A percentile compares a stretch with the other conserved stretches of the same genome.
Conservation (phyloP, 2,329 filamentous ascomycete genomes). For the Phaeosphaeria sp. region DNA sequence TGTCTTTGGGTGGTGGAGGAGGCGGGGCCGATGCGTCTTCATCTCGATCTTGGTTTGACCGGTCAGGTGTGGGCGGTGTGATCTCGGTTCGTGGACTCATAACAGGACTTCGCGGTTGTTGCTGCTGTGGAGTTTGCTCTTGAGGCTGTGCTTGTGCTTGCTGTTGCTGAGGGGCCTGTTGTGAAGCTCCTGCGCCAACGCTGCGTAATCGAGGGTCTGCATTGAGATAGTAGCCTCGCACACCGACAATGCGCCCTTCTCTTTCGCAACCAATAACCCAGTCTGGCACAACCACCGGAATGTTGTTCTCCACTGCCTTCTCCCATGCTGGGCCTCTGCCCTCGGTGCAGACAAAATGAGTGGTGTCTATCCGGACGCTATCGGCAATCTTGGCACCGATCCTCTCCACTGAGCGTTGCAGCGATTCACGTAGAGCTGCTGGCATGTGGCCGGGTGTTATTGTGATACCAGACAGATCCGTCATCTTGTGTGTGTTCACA, state of each 20-base stretch:
- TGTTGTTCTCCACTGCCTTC: slow-evolving; percentile 96
- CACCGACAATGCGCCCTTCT: slow-evolving; percentile 89
- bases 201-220: slow-evolving; percentile 73
- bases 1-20: slow-evolving; percentile 45
- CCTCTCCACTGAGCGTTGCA: slow-evolving; percentile 78
- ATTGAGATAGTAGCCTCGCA: slow-evolving; percentile 95
- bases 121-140: slow-evolving; percentile 21
- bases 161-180: slow-evolving; percentile 35
- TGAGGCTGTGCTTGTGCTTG: slow-evolving; percentile 21
- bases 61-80: slow-evolving; percentile 60
- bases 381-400: slow-evolving; percentile 94
- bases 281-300: slow-evolving; percentile 93
- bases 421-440: slow-evolving; percentile 71
- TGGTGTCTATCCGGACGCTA: slow-evolving; percentile 92
- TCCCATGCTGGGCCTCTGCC: slow-evolving; percentile 91
- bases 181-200: slow-evolving; percentile 49
- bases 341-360: slow-evolving; percentile 97
- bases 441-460: slow-evolving; percentile 90
- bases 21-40: slow-evolving; percentile 34
- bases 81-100: slow-evolving; percentile 57
- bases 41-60: slow-evolving; percentile 32
- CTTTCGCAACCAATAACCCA: slow-evolving; percentile 98
- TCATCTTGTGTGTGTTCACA: slow-evolving; percentile 98
- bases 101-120: slow-evolving; percentile 36
- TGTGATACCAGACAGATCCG: slow-evolving; percentile 92